Percentiles rank a stretch among this genome's conserved stretches.
phyloP scores from a whole-genome alignment of 2,329 filamentous ascomycete genomes.

The Penicillium janthinellum region DNA sequence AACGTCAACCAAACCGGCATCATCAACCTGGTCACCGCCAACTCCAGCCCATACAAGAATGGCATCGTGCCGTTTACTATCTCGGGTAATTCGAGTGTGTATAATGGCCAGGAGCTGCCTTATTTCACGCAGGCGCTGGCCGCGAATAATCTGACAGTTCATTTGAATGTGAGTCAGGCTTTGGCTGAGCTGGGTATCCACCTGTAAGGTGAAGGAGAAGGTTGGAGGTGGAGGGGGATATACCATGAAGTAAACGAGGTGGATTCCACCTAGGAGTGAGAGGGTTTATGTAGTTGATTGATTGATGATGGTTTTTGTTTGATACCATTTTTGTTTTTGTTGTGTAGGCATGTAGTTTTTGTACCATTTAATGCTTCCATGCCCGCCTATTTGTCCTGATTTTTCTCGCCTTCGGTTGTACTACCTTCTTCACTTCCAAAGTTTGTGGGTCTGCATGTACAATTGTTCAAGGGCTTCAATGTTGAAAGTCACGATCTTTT shows the following conservation, averaged over 20 bases:
- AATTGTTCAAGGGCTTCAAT: no score
- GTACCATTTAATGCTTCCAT: constrained; percentile 17
- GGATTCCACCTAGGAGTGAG: no score
- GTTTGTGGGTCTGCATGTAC: no score
- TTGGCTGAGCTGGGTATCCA: constrained; percentile 25
- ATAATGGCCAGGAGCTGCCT: constrained; percentile 52
- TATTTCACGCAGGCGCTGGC: constrained; percentile 58
- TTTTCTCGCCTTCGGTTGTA: no score
- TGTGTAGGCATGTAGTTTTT: constrained; percentile 19
- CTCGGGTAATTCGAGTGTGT: constrained; percentile 51
- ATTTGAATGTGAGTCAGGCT: constrained; percentile 48
- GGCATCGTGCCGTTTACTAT: constrained; percentile 56
- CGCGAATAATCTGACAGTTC: constrained; percentile 48
- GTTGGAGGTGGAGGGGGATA: not conserved
- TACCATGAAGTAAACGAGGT: not conserved
- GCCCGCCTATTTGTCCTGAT: constrained; percentile 2
- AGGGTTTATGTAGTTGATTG: not conserved
- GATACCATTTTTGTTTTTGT: constrained; percentile 19
- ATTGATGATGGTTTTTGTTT: not conserved
- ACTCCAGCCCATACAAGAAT: constrained; percentile 42
- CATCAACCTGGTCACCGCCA: constrained; percentile 28
- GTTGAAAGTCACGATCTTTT: no score
- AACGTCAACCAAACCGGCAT: constrained; percentile 49
- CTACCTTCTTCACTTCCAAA: no score
- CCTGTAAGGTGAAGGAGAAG: not conserved